phyloP scores from a whole-genome alignment of 495 filamentous ascomycete genomes.

The Pseudevernia furfuracea region DNA sequence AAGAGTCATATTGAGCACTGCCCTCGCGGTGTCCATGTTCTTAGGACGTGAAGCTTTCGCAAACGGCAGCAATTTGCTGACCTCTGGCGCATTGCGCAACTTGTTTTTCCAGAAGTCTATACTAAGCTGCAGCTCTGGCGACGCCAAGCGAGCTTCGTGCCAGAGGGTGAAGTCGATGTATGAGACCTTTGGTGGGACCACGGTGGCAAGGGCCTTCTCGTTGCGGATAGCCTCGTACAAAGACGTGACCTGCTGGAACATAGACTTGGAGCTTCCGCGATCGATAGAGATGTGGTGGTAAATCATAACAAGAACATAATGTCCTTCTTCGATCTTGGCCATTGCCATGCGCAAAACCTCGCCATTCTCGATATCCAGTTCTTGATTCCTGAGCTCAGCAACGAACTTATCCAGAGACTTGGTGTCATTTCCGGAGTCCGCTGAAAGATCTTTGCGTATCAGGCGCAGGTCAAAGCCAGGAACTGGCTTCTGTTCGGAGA shows the following conservation, averaged over 20 bases:
- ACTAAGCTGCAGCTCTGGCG: constrained; percentile 16
- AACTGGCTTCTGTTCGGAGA: constrained; percentile 24
- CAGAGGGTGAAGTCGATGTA: constrained; percentile 30
- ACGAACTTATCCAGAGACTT: constrained; percentile 13
- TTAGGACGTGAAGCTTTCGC: constrained; percentile 15
- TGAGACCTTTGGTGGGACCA: constrained; percentile 21
- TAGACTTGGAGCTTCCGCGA: constrained; percentile 23
- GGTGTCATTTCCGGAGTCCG: constrained; percentile 8
- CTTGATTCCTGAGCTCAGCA: constrained; percentile 15
- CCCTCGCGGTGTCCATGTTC: constrained; percentile 13
- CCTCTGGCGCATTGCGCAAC: constrained; percentile 19
- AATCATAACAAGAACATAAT: constrained; percentile 32
- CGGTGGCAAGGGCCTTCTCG: constrained; percentile 16
- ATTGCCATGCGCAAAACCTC: constrained; percentile 25
- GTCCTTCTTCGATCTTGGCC: constrained; percentile 25
- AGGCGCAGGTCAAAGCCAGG: constrained; percentile 19
- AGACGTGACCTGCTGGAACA: constrained; percentile 25
- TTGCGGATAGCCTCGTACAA: constrained; percentile 27
- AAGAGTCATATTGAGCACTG: constrained; percentile 16
- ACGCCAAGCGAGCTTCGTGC: constrained; percentile 24
- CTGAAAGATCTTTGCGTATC: constrained; percentile 21
- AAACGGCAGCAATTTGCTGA: constrained; percentile 21
- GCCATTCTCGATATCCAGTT: constrained; percentile 30
- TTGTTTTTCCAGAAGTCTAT: constrained; percentile 28
- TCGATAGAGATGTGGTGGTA: constrained; percentile 31